A percentile compares a stretch with the other conserved stretches of the same genome.
Evolutionary conservation across 2,329 filamentous ascomycete genomes (phyloP).

Genomic region (Xylariomycetidae sp.): DNA sequence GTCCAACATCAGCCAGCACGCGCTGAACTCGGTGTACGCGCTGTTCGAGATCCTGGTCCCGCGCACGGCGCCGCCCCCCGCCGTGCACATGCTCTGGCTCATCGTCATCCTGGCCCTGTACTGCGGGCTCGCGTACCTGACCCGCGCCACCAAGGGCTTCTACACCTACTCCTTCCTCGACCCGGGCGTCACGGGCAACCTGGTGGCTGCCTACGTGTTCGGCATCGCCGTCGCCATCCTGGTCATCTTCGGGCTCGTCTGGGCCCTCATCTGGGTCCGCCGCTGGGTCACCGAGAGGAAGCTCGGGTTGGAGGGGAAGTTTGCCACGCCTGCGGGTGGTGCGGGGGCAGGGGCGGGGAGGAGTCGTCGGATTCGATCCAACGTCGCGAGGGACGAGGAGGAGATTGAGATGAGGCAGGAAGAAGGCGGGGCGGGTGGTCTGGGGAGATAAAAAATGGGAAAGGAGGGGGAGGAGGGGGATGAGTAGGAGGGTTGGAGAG

Average conservation of each 20-base stretch:
- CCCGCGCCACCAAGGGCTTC: conserved; percentile 62
- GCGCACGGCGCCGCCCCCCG: conserved; percentile 53
- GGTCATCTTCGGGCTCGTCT: conserved; percentile 39
- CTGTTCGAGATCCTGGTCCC: conserved; percentile 71
- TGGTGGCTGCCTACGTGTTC: conserved; percentile 58
- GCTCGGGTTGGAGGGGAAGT: conserved; percentile 19
- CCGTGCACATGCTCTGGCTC: conserved; percentile 63
- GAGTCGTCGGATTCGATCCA: too few species aligned
- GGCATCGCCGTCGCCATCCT: conserved; percentile 40
- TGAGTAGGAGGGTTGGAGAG: too few species aligned
- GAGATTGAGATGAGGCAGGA: too few species aligned
- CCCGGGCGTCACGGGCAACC: conserved; percentile 42
- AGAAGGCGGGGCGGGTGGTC: too few species aligned
- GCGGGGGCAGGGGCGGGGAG: not conserved
- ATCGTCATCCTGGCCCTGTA: conserved; percentile 69
- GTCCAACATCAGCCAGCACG: conserved; percentile 70
- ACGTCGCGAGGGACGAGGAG: too few species aligned
- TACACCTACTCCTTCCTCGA: conserved; percentile 81
- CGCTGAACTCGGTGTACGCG: conserved; percentile 67
- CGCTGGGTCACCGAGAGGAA: conserved; percentile 30
- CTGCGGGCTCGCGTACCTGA: conserved; percentile 69
- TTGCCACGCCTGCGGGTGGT: conserved; percentile 8
- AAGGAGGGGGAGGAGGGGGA: too few species aligned
- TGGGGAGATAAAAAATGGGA: too few species aligned
- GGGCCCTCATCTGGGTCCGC: conserved; percentile 37